Evolutionary conservation across 1,284 basidiomycete species (phyloP).

Genomic region (Moesziomyces parantarcticus): DNA sequence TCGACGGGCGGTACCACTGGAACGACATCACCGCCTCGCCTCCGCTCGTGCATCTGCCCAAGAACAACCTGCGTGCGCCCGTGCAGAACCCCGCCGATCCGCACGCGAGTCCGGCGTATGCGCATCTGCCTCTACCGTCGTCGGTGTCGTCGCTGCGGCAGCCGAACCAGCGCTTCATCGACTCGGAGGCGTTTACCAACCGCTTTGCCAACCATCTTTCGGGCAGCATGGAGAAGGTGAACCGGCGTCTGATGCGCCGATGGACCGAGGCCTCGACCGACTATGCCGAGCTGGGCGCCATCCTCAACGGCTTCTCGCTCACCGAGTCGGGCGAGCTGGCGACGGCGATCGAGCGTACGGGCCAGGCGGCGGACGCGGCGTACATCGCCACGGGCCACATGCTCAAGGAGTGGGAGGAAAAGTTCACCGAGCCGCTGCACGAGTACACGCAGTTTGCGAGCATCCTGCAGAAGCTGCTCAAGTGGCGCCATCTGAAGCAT

Average conservation of each 20-base stretch:
- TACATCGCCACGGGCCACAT: constrained; percentile 83
- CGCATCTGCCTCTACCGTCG: constrained; percentile 82
- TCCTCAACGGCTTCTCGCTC: constrained; percentile 93
- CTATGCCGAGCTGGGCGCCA: constrained; percentile 92
- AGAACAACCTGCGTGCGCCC: constrained; percentile 94
- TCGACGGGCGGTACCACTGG: constrained; percentile 96
- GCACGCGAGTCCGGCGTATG: constrained; percentile 79
- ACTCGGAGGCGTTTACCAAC: constrained; percentile 94
- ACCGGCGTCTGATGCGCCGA: constrained; percentile 86
- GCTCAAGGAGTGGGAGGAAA: constrained; percentile 73
- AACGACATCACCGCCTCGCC: constrained; percentile 70
- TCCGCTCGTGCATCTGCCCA: constrained; percentile 87
- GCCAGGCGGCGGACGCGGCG: constrained; percentile 92
- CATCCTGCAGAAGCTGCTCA: constrained; percentile 92
- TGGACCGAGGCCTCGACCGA: constrained; percentile 94
- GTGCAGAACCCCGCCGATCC: constrained; percentile 91
- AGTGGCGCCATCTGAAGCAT: constrained; percentile 97
- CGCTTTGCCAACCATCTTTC: constrained; percentile 93
- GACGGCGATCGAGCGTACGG: constrained; percentile 86
- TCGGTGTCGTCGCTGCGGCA: constrained; percentile 69
- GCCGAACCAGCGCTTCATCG: constrained; percentile 78
- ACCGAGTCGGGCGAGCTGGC: constrained; percentile 81
- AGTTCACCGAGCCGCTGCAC: constrained; percentile 93
- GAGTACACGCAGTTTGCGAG: constrained; percentile 94
- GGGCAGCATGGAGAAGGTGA: constrained; percentile 94